Conservation (phyloP, 768 basidiomycete species). For the Termitomyces eurrhizus region DNA sequence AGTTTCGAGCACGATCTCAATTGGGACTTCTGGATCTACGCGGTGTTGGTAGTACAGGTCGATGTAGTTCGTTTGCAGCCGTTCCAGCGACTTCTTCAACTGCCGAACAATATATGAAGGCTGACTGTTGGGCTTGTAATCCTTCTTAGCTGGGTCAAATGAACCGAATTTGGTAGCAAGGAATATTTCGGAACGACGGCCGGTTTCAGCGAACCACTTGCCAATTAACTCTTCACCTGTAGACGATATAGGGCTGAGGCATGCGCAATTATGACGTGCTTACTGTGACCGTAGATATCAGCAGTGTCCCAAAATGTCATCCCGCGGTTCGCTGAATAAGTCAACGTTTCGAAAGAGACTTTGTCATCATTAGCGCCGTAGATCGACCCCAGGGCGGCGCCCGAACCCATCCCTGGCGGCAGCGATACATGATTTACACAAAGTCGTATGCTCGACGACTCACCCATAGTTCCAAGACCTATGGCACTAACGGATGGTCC, state of each 20-base stretch:
- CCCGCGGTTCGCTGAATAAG: slow-evolving; percentile 20
- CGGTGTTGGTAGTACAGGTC: slow-evolving; percentile 47
- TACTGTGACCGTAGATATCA: slow-evolving; percentile 40
- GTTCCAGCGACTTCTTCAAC: slow-evolving; percentile 35
- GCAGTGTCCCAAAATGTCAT: slow-evolving; percentile 47
- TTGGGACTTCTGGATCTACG: slow-evolving; percentile 38
- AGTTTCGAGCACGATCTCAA: slow-evolving; percentile 34
- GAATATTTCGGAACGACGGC: slow-evolving; percentile 51
- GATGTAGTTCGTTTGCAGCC: slow-evolving; percentile 36
- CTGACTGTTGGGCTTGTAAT: slow-evolving; percentile 20
- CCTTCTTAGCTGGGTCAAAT: slow-evolving; percentile 12
- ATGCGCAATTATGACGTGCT: not conserved
- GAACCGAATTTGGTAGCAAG: slow-evolving; percentile 49
- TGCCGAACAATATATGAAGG: slow-evolving; percentile 30
- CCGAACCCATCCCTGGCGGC: not conserved
- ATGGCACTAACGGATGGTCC: slow-evolving; percentile 25
- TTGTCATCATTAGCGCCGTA: slow-evolving; percentile 29
- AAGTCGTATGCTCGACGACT: not conserved
- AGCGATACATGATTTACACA: not conserved
- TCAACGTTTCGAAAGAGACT: slow-evolving; percentile 15
- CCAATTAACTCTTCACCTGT: slow-evolving; percentile 11
- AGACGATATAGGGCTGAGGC: not conserved
- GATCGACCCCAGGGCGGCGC: slow-evolving; percentile 12
- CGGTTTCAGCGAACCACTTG: slow-evolving; percentile 45
- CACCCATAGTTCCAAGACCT: slow-evolving; percentile 25